Base-by-base conservation (phyloP, 306 rosid genomes). In the Sicyos edulis region DNA sequence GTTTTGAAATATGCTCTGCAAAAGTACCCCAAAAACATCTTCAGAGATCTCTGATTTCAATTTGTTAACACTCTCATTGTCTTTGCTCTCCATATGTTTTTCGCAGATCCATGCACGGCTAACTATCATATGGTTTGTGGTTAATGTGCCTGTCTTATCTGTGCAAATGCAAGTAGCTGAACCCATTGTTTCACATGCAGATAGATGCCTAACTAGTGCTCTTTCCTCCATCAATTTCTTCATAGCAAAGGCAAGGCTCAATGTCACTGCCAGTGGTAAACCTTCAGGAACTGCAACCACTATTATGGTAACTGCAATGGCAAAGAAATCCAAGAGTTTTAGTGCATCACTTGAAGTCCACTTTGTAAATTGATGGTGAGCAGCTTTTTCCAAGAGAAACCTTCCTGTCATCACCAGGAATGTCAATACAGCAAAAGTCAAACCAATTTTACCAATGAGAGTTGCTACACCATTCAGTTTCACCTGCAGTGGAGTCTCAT, bases 151-250 rank as follows among this genome's bases (percentile, higher is more conserved):
- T 1, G 98, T 93, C 83, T 93, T 93, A 77, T 93, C 98, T 3
- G 98, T 90, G 87, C 98, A 93, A 77, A 93, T 93, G 86, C 98
- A 90, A 76, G 82, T 82, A 61, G 90, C 87, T 50, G 98, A 93
- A 81, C 98, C 98, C 98, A 93, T 93, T 61, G 98, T 93, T 83
- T 93, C 98, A 72, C 98, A 93, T 29, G 97, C 98, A 67, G 98
- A 85, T 65, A 93, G 96, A 86, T 85, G 96, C 80, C 96, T 90
- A 72, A 93, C 98, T 61, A 93, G 97, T 68, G 97, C 98, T 80
- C 32, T 88, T 58, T 86, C 95, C 56, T 78, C 74, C 98, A 93
- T 93, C 60, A 93, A 75, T 75, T 93, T 85, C 83, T 87, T 88
- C 98, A 93, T 93, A 9, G 98, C 98, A 87, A 93, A 93, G 51